phyloP scores from a whole-genome alignment of 345 rosid species.

The Bretschneidera sinensis region DNA sequence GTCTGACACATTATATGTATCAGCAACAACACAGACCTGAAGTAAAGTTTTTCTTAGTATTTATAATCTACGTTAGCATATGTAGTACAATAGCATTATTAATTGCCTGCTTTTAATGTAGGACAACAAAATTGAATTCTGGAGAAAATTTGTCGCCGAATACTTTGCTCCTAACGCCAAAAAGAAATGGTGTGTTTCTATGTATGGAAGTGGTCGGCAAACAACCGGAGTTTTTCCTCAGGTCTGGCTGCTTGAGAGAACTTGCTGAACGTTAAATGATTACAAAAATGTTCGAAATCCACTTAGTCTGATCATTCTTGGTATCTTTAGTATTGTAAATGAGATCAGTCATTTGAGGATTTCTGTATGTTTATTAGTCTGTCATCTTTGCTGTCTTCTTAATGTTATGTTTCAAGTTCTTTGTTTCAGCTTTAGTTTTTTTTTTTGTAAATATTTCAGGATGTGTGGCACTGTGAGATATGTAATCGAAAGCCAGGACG shows the following conservation, averaged over 20 bases:
- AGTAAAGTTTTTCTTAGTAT: slow-evolving; percentile 37
- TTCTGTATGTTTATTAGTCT: neutral
- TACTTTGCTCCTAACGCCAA: slow-evolving; percentile 91
- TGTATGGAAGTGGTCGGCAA: slow-evolving; percentile 98
- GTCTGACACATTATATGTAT: slow-evolving; percentile 82
- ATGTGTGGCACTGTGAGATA: slow-evolving; percentile 98
- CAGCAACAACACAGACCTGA: slow-evolving; percentile 95
- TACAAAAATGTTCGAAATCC: no score
- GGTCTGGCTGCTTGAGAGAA: slow-evolving; percentile 43
- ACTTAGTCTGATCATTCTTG: no score
- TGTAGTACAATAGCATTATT: slow-evolving; percentile 16
- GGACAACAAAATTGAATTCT: slow-evolving; percentile 96
- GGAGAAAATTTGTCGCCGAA: slow-evolving; percentile 95
- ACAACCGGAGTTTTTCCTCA: slow-evolving; percentile 95
- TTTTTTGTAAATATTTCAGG: slow-evolving; percentile 46
- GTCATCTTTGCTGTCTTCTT: neutral
- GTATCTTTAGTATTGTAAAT: no score
- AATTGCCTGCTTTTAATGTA: slow-evolving; percentile 29
- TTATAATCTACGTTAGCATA: neutral
- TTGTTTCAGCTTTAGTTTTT: neutral
- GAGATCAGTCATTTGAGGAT: no score
- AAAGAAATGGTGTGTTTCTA: slow-evolving; percentile 98
- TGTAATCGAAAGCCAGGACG: slow-evolving; percentile 98
- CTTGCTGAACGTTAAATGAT: neutral
- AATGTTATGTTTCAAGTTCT: slow-evolving; percentile 2